These are phyloP conservation scores for Entomortierella lignicola DNA, from an alignment of 192 early-diverging fungal genomes.

Conservation along the genomic window DNA sequence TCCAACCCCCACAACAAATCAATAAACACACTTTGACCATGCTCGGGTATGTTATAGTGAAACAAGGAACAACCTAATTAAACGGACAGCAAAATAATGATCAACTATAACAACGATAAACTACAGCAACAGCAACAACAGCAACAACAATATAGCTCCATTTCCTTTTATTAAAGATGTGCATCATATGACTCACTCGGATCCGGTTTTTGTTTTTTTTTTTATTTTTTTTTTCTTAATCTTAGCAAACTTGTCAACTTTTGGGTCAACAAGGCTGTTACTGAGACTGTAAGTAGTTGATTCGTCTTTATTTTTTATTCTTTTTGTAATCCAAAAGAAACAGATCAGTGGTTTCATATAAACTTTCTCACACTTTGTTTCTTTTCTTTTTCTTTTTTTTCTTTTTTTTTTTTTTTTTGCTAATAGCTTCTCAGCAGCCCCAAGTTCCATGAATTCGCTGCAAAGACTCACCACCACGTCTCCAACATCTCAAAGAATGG, in stretches of 20 bases:
- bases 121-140: too few species aligned
- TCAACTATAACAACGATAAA: too few species aligned
- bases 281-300: constrained; percentile 41
- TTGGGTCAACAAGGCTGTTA: constrained; percentile 57
- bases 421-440: constrained; percentile 48
- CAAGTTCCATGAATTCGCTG: constrained; percentile 50
- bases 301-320: neutral
- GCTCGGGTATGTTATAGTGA: too few species aligned
- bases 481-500: constrained; percentile 45
- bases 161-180: neutral
- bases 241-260: constrained; percentile 56
- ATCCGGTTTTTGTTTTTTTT: neutral
- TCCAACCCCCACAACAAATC: too few species aligned
- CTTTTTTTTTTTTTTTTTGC: neutral
- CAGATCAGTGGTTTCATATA: too few species aligned
- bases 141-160: too few species aligned
- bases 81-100: too few species aligned
- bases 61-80: too few species aligned
- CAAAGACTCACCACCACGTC: constrained; percentile 54
- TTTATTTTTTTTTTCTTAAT: neutral
- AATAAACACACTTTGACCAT: too few species aligned
- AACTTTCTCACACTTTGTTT: neutral
- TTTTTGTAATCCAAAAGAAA: too few species aligned
- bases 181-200: constrained; percentile 4
- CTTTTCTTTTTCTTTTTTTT: neutral